Conservation (phyloP, 73 alveolate genomes). For the Symbiodinium pilosum region DNA sequence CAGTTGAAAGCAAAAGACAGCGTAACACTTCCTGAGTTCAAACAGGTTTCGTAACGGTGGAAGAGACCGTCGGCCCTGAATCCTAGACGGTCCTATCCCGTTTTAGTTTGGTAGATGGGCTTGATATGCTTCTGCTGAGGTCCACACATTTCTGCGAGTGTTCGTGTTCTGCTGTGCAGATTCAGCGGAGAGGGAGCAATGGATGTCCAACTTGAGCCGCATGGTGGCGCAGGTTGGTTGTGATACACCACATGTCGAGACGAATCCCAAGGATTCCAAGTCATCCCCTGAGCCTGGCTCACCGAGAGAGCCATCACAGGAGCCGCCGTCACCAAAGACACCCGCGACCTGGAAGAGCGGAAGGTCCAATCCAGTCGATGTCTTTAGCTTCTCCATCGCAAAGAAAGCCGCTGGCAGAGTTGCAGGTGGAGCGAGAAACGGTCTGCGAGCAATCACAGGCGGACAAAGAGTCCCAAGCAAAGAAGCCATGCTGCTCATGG, state of each 20-base stretch:
- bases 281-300: background rate
- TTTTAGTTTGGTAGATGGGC: too few species aligned
- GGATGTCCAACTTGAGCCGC: constrained; percentile 63
- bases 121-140: background rate
- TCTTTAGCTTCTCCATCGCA: constrained; percentile 37
- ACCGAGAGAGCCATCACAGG: constrained; percentile 35
- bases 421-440: constrained; percentile 67
- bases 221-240: constrained; percentile 48
- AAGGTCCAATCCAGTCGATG: constrained; percentile 54
- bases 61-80: too few species aligned
- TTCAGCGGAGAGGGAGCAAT: constrained; percentile 24
- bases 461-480: constrained; percentile 70
- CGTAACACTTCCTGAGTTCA: too few species aligned
- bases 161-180: constrained; percentile 93
- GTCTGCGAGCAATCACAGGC: constrained; percentile 72
- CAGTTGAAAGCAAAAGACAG: too few species aligned
- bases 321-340: constrained; percentile 51
- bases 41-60: too few species aligned
- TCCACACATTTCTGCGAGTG: constrained; percentile 38
- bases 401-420: constrained; percentile 78
- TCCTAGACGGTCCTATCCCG: too few species aligned
- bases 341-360: constrained; percentile 77
- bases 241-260: background rate
- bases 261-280: background rate
- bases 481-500: constrained; percentile 72